These are phyloP conservation scores for Deuterostichococcus epilithicus DNA, from an alignment of 139 green algal genomes.

Conservation along the genomic window DNA sequence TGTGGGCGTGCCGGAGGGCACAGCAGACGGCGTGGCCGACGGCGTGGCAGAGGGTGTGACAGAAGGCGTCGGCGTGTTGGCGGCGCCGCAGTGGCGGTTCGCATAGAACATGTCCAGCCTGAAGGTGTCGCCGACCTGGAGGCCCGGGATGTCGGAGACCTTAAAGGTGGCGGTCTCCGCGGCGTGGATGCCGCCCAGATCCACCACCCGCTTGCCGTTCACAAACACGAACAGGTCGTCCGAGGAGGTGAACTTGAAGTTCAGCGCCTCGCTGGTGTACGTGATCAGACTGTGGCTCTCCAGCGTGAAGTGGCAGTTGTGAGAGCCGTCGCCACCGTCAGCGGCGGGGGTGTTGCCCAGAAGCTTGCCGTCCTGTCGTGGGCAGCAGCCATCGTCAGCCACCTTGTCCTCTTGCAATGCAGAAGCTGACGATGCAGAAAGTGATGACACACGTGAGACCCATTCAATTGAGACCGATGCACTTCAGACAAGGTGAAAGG, in stretches of 20 bases:
- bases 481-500: too few relatives aligned
- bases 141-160: not conserved
- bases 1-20: not conserved
- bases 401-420: too few relatives aligned
- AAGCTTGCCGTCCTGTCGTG: not conserved
- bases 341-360: not conserved
- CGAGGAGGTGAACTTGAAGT: not conserved
- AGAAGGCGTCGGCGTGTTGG: not conserved
- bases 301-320: constrained; percentile 1
- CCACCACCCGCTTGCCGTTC: not conserved
- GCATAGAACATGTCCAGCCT: not conserved
- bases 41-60: not conserved
- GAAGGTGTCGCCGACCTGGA: not conserved
- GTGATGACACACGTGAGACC: too few relatives aligned
- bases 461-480: too few relatives aligned
- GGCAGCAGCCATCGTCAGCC: not conserved
- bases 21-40: not conserved
- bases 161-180: not conserved
- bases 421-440: too few relatives aligned
- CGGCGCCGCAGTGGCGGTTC: not conserved
- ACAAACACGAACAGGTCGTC: not conserved
- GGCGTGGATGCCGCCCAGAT: not conserved
- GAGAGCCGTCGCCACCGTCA: not conserved
- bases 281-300: not conserved
- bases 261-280: not conserved